Evolutionary conservation across 345 rosid species (phyloP).

Genomic region (Carallia brachiata): DNA sequence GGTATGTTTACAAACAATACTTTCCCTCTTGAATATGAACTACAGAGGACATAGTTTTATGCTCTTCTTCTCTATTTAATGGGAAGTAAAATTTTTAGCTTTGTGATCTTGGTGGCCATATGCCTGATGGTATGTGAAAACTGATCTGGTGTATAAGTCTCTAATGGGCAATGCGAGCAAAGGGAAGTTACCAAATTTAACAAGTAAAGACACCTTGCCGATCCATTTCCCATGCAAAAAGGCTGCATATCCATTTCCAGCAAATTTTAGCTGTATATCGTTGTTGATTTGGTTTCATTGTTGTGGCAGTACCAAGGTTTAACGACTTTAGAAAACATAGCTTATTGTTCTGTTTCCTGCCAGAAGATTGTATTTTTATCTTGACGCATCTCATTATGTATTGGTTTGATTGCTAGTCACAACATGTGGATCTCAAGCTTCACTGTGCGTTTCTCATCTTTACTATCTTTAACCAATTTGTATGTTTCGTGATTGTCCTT

Average conservation of each 20-base stretch:
- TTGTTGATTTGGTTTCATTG: background rate
- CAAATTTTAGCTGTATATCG: background rate
- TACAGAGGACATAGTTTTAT: background rate
- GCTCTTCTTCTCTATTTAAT: background rate
- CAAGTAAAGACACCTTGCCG: background rate
- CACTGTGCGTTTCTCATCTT: too few relatives aligned
- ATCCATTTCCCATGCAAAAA: background rate
- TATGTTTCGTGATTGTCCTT: background rate
- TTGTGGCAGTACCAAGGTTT: background rate
- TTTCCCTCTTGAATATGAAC: background rate
- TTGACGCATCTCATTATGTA: too few relatives aligned
- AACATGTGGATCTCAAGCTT: background rate
- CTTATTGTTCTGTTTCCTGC: constrained; percentile 1
- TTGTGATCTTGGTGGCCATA: background rate
- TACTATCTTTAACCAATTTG: background rate
- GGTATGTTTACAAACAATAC: constrained; percentile 37
- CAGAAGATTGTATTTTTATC: too few relatives aligned
- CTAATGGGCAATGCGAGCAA: background rate
- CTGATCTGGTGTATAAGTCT: background rate
- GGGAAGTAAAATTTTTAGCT: background rate
- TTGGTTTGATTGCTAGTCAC: background rate
- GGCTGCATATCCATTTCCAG: background rate
- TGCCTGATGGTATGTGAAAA: background rate
- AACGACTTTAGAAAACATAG: background rate
- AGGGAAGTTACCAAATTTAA: too few relatives aligned